phyloP scores from a whole-genome alignment of 352 stramenopile genomes.

The Pythium chondricola region DNA sequence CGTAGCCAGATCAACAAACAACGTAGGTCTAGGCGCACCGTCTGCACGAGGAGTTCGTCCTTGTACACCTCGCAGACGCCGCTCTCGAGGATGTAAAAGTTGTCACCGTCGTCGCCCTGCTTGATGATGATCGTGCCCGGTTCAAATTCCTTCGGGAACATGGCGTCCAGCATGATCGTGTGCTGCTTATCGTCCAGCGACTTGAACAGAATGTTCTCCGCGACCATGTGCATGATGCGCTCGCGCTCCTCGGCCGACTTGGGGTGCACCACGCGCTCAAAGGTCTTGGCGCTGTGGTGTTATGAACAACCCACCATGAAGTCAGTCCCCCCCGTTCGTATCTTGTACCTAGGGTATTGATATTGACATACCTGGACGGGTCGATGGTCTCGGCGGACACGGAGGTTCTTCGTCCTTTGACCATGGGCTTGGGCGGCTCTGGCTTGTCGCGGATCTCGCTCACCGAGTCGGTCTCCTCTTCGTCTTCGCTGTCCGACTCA shows the following conservation, averaged over 20 bases:
- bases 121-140: slow-evolving; percentile 80
- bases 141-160: slow-evolving; percentile 83
- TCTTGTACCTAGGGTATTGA: neutral
- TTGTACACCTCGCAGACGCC: slow-evolving; percentile 90
- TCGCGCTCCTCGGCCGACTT: slow-evolving; percentile 79
- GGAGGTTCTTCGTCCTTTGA: slow-evolving; percentile 82
- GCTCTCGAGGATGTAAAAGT: slow-evolving; percentile 94
- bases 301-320: neutral
- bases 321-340: neutral
- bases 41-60: slow-evolving; percentile 80
- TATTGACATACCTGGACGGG: slow-evolving; percentile 41
- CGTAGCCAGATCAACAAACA: slow-evolving; percentile 3
- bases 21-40: slow-evolving; percentile 33
- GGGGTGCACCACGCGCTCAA: slow-evolving; percentile 75
- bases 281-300: slow-evolving; percentile 56
- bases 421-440: slow-evolving; percentile 50
- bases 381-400: slow-evolving; percentile 87
- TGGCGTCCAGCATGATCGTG: slow-evolving; percentile 80
- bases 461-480: slow-evolving; percentile 76
- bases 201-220: slow-evolving; percentile 89
- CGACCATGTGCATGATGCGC: slow-evolving; percentile 75
- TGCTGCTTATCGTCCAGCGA: slow-evolving; percentile 85
- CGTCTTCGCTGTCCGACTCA: slow-evolving; percentile 83
- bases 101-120: slow-evolving; percentile 89
- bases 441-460: slow-evolving; percentile 74